Evolutionary conservation across 257 asterid species (phyloP).

Genomic region (Capsicum rhomboideum): DNA sequence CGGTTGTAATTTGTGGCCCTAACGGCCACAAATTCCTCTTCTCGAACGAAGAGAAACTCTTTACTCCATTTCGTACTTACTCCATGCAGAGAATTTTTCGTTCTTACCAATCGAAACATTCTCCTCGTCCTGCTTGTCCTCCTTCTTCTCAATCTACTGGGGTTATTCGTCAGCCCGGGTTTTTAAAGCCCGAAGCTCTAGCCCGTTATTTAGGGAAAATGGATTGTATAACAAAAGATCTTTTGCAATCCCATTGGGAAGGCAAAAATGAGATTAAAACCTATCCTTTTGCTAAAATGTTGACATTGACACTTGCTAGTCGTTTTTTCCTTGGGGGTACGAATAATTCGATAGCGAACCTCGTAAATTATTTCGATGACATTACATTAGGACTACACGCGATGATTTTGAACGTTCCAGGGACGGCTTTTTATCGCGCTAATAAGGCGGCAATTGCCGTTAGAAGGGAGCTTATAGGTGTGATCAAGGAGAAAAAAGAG

Average conservation of each 20-base stretch:
- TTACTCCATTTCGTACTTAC: slow-evolving; percentile 55
- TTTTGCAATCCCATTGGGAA: slow-evolving; percentile 23
- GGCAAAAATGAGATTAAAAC: slow-evolving; percentile 26
- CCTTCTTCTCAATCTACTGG: background rate
- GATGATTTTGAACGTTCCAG: slow-evolving; percentile 40
- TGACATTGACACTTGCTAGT: slow-evolving; percentile 49
- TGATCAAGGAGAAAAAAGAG: slow-evolving; percentile 49
- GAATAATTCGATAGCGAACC: slow-evolving; percentile 31
- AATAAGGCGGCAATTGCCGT: slow-evolving; percentile 51
- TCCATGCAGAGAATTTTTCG: slow-evolving; percentile 52
- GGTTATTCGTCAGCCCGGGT: slow-evolving; percentile 53
- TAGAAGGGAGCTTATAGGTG: slow-evolving; percentile 38
- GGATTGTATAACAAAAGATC: slow-evolving; percentile 30
- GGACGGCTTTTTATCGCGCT: slow-evolving; percentile 43
- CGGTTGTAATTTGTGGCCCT: slow-evolving; percentile 67
- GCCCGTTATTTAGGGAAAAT: slow-evolving; percentile 34
- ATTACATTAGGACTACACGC: slow-evolving; percentile 52
- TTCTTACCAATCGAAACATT: slow-evolving; percentile 29
- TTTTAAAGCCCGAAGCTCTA: slow-evolving; percentile 59
- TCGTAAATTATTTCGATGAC: slow-evolving; percentile 43
- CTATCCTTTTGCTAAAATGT: slow-evolving; percentile 36
- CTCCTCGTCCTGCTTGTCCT: background rate
- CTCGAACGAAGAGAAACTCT: slow-evolving; percentile 50
- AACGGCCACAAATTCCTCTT: slow-evolving; percentile 63
- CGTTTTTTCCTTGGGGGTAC: slow-evolving; percentile 41